Percentiles rank a stretch among this genome's conserved stretches.
These are phyloP conservation scores for Colletotrichum sp. DNA, from an alignment of 2,329 filamentous ascomycete genomes.

Conservation along the genomic window DNA sequence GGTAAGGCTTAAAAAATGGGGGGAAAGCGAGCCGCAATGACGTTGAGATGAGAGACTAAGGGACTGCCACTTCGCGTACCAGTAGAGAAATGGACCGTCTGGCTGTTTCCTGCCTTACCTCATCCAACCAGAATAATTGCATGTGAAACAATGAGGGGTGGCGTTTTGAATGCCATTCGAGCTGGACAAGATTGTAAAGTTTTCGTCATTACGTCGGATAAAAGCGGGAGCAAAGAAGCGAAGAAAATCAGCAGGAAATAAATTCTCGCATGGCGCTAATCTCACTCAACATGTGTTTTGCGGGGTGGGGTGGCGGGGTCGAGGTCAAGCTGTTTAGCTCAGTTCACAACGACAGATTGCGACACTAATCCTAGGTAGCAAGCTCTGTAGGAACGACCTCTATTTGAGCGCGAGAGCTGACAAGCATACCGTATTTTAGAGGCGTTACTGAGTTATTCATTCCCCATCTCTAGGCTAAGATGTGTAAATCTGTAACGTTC, in stretches of 20 bases:
- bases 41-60: constrained; percentile 20
- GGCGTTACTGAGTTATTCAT: background rate
- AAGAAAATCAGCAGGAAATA: background rate
- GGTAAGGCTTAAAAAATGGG: background rate
- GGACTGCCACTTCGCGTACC: background rate
- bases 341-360: background rate
- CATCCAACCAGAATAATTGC: background rate
- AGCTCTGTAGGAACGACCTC: background rate
- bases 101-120: background rate
- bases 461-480: background rate
- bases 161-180: background rate
- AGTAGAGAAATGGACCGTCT: background rate
- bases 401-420: background rate
- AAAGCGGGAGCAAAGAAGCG: background rate
- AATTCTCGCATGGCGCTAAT: background rate
- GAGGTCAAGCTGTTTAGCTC: background rate
- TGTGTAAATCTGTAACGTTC: background rate
- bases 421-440: background rate
- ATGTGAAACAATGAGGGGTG: background rate
- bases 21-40: constrained; percentile 1
- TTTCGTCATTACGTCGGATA: background rate
- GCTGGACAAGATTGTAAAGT: background rate
- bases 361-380: background rate
- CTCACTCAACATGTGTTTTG: background rate
- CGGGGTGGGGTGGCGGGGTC: background rate